phyloP scores from a whole-genome alignment of 345 rosid species.

The Alliaria petiolata region DNA sequence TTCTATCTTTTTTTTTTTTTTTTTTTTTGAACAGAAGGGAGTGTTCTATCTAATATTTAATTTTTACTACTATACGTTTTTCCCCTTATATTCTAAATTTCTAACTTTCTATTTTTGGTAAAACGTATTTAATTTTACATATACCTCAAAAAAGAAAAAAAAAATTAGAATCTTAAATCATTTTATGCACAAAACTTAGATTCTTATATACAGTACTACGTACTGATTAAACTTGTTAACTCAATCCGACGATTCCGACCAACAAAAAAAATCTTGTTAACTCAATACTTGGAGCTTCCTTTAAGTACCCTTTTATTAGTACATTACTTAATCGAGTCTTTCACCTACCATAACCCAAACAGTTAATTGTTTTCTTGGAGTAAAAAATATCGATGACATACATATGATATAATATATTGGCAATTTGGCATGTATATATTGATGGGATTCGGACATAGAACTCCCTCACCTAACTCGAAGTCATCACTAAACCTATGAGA shows the following conservation, averaged over 20 bases:
- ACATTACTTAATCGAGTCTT: not conserved
- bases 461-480: slow-evolving; percentile 25
- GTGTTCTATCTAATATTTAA: no score
- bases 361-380: slow-evolving; percentile 21
- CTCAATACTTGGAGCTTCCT: slow-evolving; percentile 25
- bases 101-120: no score
- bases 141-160: no score
- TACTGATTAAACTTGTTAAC: not conserved
- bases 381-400: not conserved
- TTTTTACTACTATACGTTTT: no score
- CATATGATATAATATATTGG: slow-evolving; percentile 6
- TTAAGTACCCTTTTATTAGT: slow-evolving; percentile 8
- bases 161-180: no score
- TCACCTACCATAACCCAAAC: slow-evolving; percentile 22
- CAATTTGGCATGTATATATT: slow-evolving; percentile 13
- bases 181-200: not conserved
- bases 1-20: no score
- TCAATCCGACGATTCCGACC: no score
- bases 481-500: not conserved
- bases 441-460: slow-evolving; percentile 5
- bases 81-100: no score
- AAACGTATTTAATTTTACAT: no score
- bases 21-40: no score
- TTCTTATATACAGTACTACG: not conserved
- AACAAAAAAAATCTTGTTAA: not conserved